Conservation (phyloP, 257 asterid species). For the Gentiana dahurica region DNA sequence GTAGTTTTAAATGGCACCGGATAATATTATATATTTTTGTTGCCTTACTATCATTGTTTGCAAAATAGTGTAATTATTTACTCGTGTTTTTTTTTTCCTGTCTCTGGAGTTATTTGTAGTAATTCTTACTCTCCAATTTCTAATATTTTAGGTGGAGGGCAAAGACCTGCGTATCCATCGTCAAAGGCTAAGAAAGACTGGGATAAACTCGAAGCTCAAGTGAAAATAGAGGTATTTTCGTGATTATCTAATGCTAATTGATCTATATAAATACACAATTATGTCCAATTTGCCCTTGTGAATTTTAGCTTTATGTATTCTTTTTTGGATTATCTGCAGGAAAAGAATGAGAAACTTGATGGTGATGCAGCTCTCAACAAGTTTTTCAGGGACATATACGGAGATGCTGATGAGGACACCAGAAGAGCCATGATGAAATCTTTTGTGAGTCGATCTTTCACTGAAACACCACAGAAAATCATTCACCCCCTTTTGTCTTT, state of each 20-base stretch:
- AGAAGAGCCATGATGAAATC: constrained; percentile 99
- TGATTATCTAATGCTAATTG: not conserved
- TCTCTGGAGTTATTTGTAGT: no score
- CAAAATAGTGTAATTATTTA: no score
- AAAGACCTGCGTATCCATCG: constrained; percentile 70
- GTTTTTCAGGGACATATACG: constrained; percentile 76
- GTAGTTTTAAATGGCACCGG: no score
- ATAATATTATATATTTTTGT: no score
- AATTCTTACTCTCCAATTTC: constrained; percentile 1
- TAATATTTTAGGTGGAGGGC: constrained; percentile 30
- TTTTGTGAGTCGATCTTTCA: constrained; percentile 45
- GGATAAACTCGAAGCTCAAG: constrained; percentile 92
- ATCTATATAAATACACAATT: not conserved
- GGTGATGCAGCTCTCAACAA: constrained; percentile 98
- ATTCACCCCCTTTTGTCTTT: not conserved
- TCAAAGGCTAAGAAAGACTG: constrained; percentile 72
- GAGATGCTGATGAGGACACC: constrained; percentile 92
- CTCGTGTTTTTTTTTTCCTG: no score
- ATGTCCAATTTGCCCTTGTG: not conserved
- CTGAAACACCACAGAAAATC: not conserved
- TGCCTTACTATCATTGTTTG: no score
- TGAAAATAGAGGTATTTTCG: constrained; percentile 65
- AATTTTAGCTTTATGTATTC: not conserved
- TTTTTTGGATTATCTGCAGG: constrained; percentile 31
- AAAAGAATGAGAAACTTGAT: constrained; percentile 89